Evolutionary conservation across 345 rosid genomes (phyloP), one percentile per base, ranked within the genome.

Genomic region (Melastoma malabathricum): DNA sequence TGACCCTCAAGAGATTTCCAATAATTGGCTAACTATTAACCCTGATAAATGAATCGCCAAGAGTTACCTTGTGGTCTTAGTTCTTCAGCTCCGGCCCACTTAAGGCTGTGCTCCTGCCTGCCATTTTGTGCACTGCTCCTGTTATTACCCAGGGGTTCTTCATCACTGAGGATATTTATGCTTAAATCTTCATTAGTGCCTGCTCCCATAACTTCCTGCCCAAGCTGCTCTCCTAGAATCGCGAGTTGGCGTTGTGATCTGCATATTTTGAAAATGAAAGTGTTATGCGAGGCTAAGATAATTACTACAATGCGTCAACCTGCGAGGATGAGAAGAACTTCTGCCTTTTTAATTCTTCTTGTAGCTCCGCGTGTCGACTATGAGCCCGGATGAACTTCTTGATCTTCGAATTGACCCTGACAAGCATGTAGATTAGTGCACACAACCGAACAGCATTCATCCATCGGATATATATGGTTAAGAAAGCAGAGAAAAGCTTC

Each of bases 261-360:
- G 57, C 54, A 59, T 39, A 68, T 55, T 66, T 61, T 22, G 18
- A 56, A 46, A 55, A 1, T 5, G 38, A 31, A 31, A 2, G 38
- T 2, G 10, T 5, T 9, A 31, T 31, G 2, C 25, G 7, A 31
- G 38, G 10, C 10, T 31, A 9, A 31, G 3, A 31, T 31, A 31
- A 31, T 31, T 5, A 9, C 7, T 2, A 31, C 38, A 31, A 27
- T 31, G 10, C 9, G 38, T 1, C 38, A 31, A 31, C 9, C 38
- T 31, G 5, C 38, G 10, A 1, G 15, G 41, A 14, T 4, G n/a
- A 60, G 38, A 27, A 64, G 57, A 38, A 23, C 12, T 48, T 63
- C 57, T 69, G 63, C 99, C 94, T 93, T 65, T 75, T 83, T 52
- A 83, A 60, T 57, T 93, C 95, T 38, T 79, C 84, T 71, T 81